Evolutionary conservation across 331 rosid genomes (phyloP).

Genomic region (Pyrus hybrid): DNA sequence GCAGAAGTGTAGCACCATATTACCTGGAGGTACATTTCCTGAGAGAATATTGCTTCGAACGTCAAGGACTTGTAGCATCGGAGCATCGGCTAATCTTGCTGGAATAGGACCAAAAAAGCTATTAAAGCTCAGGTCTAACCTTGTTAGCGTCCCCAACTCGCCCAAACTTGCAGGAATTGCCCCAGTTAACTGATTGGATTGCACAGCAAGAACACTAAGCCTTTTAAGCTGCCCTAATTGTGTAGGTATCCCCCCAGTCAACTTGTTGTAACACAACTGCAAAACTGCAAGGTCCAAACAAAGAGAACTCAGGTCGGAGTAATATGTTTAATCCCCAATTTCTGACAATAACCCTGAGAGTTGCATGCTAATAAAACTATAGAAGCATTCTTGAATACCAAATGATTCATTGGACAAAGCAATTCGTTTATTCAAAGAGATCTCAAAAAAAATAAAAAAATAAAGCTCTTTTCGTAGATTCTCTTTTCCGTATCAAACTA

Average conservation of each 20-base stretch:
- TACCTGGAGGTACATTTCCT: constrained; percentile 39
- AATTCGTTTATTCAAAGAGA: not conserved
- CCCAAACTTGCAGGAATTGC: constrained; percentile 49
- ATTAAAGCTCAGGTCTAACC: constrained; percentile 40
- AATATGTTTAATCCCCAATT: not conserved
- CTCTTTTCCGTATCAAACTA: not conserved
- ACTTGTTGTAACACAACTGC: constrained; percentile 41
- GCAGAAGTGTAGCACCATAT: not conserved
- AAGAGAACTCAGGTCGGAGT: not conserved
- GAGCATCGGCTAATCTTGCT: constrained; percentile 32
- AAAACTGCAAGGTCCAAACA: constrained; percentile 25
- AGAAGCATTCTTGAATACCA: not conserved
- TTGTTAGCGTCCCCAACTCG: constrained; percentile 13
- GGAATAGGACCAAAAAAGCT: constrained; percentile 36
- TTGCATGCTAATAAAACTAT: not conserved
- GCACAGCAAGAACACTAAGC: constrained; percentile 35
- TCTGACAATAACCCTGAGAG: not conserved
- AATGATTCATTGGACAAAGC: not conserved
- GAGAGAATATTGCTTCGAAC: constrained; percentile 35
- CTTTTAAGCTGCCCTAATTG: constrained; percentile 28
- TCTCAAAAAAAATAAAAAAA: not conserved
- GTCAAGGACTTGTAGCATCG: constrained; percentile 30
- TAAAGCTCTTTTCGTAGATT: not conserved
- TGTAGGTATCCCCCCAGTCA: constrained; percentile 38
- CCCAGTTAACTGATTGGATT: constrained; percentile 34